Conservation (phyloP, 2,329 filamentous ascomycete genomes). For the Ophiosphaerella korrae region DNA sequence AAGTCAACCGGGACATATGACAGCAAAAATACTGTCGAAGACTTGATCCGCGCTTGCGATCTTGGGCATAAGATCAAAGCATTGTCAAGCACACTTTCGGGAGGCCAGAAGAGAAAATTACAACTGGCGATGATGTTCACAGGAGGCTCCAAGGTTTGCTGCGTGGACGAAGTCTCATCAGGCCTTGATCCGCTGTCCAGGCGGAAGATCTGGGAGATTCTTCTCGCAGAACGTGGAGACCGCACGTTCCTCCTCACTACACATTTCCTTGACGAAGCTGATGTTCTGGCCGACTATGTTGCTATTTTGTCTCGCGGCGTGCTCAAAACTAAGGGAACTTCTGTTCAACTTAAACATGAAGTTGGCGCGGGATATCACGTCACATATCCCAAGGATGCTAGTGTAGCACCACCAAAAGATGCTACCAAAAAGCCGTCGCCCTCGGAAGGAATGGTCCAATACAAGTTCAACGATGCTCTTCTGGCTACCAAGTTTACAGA, state of each 20-base stretch:
- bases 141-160: constrained; percentile 84
- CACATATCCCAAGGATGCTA: constrained; percentile 37
- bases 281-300: constrained; percentile 86
- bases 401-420: constrained; percentile 57
- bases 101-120: constrained; percentile 89
- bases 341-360: constrained; percentile 81
- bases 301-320: constrained; percentile 84
- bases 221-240: constrained; percentile 79
- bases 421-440: constrained; percentile 50
- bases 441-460: constrained; percentile 71
- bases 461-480: constrained; percentile 70
- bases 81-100: constrained; percentile 77
- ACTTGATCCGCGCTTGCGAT: constrained; percentile 74
- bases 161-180: constrained; percentile 88
- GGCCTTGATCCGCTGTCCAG: constrained; percentile 86
- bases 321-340: constrained; percentile 80
- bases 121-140: constrained; percentile 96
- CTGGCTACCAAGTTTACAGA: constrained; percentile 74
- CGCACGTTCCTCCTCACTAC: constrained; percentile 88
- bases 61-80: constrained; percentile 75
- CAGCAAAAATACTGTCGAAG: constrained; percentile 62
- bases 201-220: constrained; percentile 91
- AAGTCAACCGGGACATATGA: constrained; percentile 65
- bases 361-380: constrained; percentile 86
- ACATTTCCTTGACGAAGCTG: constrained; percentile 92